Evolutionary conservation across 129 eudicot species (phyloP).

Genomic region (Tanacetum coccineum): DNA sequence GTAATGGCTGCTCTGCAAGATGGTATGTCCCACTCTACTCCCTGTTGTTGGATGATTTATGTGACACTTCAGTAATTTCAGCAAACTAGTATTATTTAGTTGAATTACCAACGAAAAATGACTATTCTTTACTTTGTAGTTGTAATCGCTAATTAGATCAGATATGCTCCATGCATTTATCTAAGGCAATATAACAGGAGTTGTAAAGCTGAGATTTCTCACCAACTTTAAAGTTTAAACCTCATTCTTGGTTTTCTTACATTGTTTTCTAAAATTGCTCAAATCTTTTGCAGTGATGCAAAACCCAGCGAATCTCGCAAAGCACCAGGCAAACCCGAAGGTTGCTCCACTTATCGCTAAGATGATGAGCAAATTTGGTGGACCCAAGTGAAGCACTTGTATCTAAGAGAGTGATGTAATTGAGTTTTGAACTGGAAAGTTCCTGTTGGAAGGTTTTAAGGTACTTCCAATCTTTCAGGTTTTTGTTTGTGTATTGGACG

Average conservation of each 20-base stretch:
- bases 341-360: slow-evolving; percentile 94
- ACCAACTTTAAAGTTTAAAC: too few species aligned
- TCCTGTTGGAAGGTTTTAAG: not conserved
- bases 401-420: not conserved
- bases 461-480: not conserved
- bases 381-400: slow-evolving; percentile 42
- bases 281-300: slow-evolving; percentile 72
- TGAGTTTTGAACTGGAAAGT: not conserved
- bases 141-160: not conserved
- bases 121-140: not conserved
- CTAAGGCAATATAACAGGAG: too few species aligned
- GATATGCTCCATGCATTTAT: too few species aligned
- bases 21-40: slow-evolving; percentile 40
- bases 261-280: not conserved
- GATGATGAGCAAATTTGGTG: slow-evolving; percentile 94
- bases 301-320: slow-evolving; percentile 91
- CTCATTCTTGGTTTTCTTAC: too few species aligned
- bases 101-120: not conserved
- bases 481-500: not conserved
- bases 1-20: slow-evolving; percentile 98
- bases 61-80: not conserved
- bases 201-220: too few species aligned
- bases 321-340: slow-evolving; percentile 95
- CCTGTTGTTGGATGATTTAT: not conserved
- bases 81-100: not conserved